Conservation (phyloP, 2,329 filamentous ascomycete species). For the Bimuria novae-zelandiae region DNA sequence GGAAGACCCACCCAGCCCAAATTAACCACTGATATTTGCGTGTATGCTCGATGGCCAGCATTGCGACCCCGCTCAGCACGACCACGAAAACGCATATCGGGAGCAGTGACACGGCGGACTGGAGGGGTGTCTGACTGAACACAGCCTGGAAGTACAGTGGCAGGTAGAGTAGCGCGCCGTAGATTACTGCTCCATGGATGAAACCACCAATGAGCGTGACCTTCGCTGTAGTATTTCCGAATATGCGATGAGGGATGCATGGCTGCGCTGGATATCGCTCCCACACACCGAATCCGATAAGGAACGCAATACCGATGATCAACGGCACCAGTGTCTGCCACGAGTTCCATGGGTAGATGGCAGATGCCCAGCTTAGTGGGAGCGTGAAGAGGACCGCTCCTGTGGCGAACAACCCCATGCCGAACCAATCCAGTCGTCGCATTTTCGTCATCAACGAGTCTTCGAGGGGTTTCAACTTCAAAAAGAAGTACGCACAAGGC, state of each 20-base stretch:
- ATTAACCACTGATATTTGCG: constrained; percentile 64
- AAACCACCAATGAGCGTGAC: constrained; percentile 57
- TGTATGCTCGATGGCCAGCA: constrained; percentile 35
- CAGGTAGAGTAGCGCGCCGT: constrained; percentile 4
- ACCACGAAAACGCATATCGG: constrained; percentile 40
- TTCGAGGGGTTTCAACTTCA: constrained; percentile 57
- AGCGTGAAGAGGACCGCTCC: constrained; percentile 53
- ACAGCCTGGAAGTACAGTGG: constrained; percentile 2
- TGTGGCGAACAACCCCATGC: constrained; percentile 49
- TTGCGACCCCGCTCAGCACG: constrained; percentile 33
- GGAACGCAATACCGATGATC: constrained; percentile 55
- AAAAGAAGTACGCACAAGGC: constrained; percentile 50
- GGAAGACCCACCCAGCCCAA: constrained; percentile 49
- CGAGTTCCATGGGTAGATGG: constrained; percentile 56
- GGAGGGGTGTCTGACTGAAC: too few relatives aligned
- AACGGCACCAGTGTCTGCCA: constrained; percentile 66
- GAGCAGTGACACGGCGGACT: constrained; percentile 37
- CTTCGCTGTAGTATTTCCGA: constrained; percentile 53
- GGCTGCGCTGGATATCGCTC: constrained; percentile 59
- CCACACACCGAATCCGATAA: constrained; percentile 58
- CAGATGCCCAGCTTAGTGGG: constrained; percentile 57
- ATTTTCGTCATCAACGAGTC: constrained; percentile 44
- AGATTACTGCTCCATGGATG: constrained; percentile 58
- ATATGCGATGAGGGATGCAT: constrained; percentile 50
- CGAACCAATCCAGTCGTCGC: constrained; percentile 56